Conservation (phyloP, 2,329 filamentous ascomycete species). For the Ophiobolus disseminans region DNA sequence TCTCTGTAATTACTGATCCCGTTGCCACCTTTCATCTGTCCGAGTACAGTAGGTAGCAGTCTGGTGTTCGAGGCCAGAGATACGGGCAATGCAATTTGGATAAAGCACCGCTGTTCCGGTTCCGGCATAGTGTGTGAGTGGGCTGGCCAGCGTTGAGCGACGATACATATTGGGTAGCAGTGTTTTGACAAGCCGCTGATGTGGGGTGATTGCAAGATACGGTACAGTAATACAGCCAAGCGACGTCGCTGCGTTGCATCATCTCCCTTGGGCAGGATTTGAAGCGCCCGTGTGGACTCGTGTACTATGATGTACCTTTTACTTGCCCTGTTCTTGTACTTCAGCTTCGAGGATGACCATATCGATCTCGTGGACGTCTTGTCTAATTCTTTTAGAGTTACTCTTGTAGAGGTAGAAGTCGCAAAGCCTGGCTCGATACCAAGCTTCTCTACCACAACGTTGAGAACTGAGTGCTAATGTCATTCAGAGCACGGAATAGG, state of each 20-base stretch:
- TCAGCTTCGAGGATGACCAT: background rate
- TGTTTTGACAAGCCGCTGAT: slow-evolving; percentile 5
- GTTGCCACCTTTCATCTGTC: slow-evolving; percentile 12
- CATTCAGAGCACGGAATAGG: background rate
- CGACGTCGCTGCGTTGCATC: background rate
- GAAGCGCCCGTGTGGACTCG: background rate
- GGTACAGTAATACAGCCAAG: background rate
- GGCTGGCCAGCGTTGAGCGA: slow-evolving; percentile 8
- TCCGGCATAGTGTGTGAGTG: slow-evolving; percentile 7
- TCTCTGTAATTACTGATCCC: slow-evolving; percentile 8
- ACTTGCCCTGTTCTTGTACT: background rate
- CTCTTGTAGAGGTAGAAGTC: background rate
- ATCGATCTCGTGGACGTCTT: background rate
- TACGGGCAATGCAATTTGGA: slow-evolving; percentile 23
- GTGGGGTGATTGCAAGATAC: slow-evolving; percentile 13
- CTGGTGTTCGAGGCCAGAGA: slow-evolving; percentile 20
- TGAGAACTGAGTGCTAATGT: background rate
- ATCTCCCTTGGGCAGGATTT: background rate
- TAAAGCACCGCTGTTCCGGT: slow-evolving; percentile 17
- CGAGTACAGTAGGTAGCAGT: slow-evolving; percentile 2
- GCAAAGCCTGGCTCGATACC: background rate
- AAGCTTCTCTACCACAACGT: background rate
- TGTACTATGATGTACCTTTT: background rate
- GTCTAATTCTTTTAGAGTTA: background rate
- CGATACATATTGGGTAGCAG: slow-evolving; percentile 13